These are phyloP conservation scores for Coniochaeta sp. DNA, from an alignment of 2,329 filamentous ascomycete species.

Conservation along the genomic window DNA sequence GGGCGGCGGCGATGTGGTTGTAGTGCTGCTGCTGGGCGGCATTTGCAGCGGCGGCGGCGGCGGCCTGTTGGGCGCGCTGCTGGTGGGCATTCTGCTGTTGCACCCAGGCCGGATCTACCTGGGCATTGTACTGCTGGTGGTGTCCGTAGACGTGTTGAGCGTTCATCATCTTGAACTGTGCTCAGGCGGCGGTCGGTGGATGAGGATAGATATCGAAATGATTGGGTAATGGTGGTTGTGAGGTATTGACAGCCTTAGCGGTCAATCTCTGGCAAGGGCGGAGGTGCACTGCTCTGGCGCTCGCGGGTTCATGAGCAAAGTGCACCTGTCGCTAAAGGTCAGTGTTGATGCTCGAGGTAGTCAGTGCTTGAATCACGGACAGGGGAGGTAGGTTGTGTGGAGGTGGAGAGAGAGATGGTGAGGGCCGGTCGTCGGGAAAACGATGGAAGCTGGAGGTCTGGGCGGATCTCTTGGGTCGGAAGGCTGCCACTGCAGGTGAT, in stretches of 20 bases:
- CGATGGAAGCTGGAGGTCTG: neutral
- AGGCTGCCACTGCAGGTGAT: neutral
- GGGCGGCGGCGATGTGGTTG: conserved; percentile 63
- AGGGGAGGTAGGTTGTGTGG: too few species aligned
- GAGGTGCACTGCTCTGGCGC: conserved; percentile 3
- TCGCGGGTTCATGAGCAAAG: conserved; percentile 4
- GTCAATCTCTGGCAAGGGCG: neutral
- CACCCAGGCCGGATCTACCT: conserved; percentile 59
- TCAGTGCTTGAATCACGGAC: too few species aligned
- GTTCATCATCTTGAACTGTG: conserved; percentile 51
- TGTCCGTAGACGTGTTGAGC: conserved; percentile 60
- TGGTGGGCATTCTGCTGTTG: conserved; percentile 57
- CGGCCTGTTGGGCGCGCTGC: conserved; percentile 42
- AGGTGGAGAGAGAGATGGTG: neutral
- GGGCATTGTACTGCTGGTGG: conserved; percentile 58
- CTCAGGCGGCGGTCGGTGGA: neutral
- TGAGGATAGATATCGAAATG: neutral
- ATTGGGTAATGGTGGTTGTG: neutral
- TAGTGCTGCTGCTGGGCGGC: conserved; percentile 57
- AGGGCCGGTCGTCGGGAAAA: neutral
- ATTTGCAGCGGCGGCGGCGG: conserved; percentile 42
- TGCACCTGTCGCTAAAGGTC: neutral
- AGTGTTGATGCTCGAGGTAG: neutral
- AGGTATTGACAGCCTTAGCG: neutral
- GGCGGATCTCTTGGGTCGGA: neutral